Conservation (phyloP, 2,329 filamentous ascomycete species). For the Lasiodiplodia hormozganensis region DNA sequence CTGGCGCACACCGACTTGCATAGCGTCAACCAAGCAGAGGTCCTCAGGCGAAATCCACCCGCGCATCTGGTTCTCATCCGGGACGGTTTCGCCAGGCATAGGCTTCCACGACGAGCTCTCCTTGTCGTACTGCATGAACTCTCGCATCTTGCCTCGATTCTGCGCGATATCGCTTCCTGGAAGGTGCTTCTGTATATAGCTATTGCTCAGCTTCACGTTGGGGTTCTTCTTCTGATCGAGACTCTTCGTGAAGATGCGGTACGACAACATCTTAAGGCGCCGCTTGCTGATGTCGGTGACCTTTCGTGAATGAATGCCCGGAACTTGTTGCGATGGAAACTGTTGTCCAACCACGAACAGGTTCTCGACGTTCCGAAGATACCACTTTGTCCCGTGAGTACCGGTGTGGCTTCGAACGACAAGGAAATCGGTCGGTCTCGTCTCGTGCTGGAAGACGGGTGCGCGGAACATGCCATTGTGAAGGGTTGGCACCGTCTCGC, state of each 20-base stretch:
- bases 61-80: constrained; percentile 81
- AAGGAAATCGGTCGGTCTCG: constrained; percentile 83
- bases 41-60: constrained; percentile 94
- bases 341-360: constrained; percentile 91
- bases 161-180: constrained; percentile 93
- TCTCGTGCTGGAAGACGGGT: constrained; percentile 86
- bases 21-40: constrained; percentile 91
- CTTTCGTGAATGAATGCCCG: constrained; percentile 90
- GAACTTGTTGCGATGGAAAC: constrained; percentile 89
- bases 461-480: constrained; percentile 96
- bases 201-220: constrained; percentile 73
- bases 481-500: constrained; percentile 87
- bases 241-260: constrained; percentile 83
- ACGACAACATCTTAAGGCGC: constrained; percentile 93
- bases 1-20: constrained; percentile 93
- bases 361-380: constrained; percentile 87
- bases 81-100: constrained; percentile 72
- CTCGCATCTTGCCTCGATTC: constrained; percentile 95
- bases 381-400: constrained; percentile 78
- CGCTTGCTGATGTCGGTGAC: constrained; percentile 98
- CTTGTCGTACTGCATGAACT: constrained; percentile 92
- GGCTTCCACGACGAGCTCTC: constrained; percentile 83
- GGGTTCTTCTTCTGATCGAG: constrained; percentile 72
- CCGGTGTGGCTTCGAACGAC: constrained; percentile 83
- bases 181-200: constrained; percentile 71